Evolutionary conservation across 306 rosid species (phyloP), one percentile per base, ranked within the genome.

Genomic region (Cucumis cinereus): DNA sequence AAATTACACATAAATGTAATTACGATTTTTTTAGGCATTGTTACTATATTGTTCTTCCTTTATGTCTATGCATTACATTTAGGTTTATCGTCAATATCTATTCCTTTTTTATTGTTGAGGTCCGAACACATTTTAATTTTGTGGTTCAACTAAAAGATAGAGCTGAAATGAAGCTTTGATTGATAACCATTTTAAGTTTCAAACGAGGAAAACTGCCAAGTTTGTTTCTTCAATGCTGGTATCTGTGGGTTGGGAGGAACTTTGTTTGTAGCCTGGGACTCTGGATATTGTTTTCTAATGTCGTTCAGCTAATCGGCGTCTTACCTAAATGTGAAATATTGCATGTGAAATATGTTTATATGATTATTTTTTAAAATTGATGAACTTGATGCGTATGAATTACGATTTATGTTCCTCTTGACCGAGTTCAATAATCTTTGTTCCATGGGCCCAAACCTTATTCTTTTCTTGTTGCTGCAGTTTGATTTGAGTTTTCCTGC

Each of bases 401-500:
- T 10, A 12, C 33, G 7, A 72, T 50, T 52, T 72, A 52, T 72
- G 61, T 72, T 19, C 61, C 60, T 47, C 10, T 16, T 50, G 45
- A 72, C 76, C 26, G 16, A 17, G 61, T 72, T 72, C 53, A 52
- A 50, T 72, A 11, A 2, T 72, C 60, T 72, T 36, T 56, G 16
- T 12, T 54, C 28, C 4, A 19, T 74, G 77, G 52, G 35, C 16
- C 38, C 53, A 20, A 74, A 22, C 66, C 49, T 50, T 84, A 17
- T 20, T 71, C 53, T 75, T 71, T 73, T 78, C 77, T 68, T 74
- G 19, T 52, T 74, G 80, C 78, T 83, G 96, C 97, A 93, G 98
- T 91, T 93, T 84, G 98, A 93, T 85, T 86, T 93, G 66, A 93
- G 96, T 81, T 93, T 93, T 83, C 98, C 98, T 55, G 80, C 83